Evolutionary conservation across 2,329 filamentous ascomycete species (phyloP), one percentile per base, ranked within the genome.

Genomic region (Mycosphaerella sp.): DNA sequence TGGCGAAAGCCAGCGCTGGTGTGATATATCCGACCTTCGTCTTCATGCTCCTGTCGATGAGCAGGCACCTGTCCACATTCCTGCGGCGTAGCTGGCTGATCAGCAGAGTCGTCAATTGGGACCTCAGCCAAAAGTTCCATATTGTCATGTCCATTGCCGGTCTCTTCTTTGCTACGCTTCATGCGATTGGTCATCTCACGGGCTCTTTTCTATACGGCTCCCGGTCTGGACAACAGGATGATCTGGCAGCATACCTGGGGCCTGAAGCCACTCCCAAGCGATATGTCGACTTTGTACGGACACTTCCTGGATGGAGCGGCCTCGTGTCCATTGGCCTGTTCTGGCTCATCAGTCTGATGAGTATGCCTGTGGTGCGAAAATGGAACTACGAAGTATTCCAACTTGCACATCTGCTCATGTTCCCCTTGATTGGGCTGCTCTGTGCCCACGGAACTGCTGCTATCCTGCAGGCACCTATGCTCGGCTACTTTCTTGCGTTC

Each of bases 41-140:
- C 66, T 80, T 81, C 57, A 68, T 81, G 50, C 69, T 81, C 6
- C 65, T 81, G 4, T 79, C 76, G 59, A 81, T 81, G 78, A 79
- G 75, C 12, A 68, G 79, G 25, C 79, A 77, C 65, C 71, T 79
- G 16, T 73, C 78, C 2, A 81, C 78, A 0, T 74, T 73, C 48
- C 62, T 79, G 35, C 71, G 78, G 13, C 66, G 73, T n/a, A 77
- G 71, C 9, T 77, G 77, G 55, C 68, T 71, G 47, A 66, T 80
- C 52, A 78, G 75, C 2, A 70, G 75, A 0, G 77, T 81, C 62
- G 69, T 80, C 63, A 80, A 81, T 55, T 79, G 76, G 76, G 78
- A 81, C 52, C 61, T 78, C 1, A 75, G 72, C 1, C 78, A 79
- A 53, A 69, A 69, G 0, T 81, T 82, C 40, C 79, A 82, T 49